Base-by-base conservation (phyloP, 2,329 filamentous ascomycete genomes). In the Reticulascus tulasneorum region DNA sequence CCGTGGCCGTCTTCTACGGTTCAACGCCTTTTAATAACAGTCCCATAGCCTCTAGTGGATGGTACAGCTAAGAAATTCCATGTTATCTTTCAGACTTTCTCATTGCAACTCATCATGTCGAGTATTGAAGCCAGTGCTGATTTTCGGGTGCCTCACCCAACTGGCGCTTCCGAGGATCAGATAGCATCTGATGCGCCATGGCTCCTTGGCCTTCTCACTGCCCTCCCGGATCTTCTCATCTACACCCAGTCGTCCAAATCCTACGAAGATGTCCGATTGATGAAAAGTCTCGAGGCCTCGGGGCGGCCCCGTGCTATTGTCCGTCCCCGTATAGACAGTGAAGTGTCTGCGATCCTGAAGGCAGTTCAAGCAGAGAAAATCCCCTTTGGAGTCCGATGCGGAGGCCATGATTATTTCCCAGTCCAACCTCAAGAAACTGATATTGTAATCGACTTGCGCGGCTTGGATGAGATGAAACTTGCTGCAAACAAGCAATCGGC, bases 401-500 rank as follows among this genome's bases (percentile, higher is more conserved):
- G 45, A 7, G 47, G 47, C 6, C 45, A 49, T 18, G 44, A 45
- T 21, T 11, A 35, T 10, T 19, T 22, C 6, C 35, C 24, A 6
- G 23, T 25, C 0, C 38, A 45, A 18, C 29, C 33, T 2, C 35
- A 38, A n/a, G 35, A 35, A 2, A 23, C 40, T 12, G 45, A 40
- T 8, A 30, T 49, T 5, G 29, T 36, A 4, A 26, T 48, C 19
- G 47, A 49, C 13, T 21, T 49, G 23, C 38, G 47, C 18, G 40
- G 32, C 9, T 24, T 49, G 7, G 35, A 38, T 13, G 24, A 31
- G 22, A 33, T 40, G 3, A 9, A 16, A 4, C 13, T 49, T 13
- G 38, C 40, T 3, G 31, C 38, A 10, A 41, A 48, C 20, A 39
- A 26, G 32, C 32, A 25, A 13, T 44, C 43, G 1, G 45, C 31